Evolutionary conservation across 352 stramenopile species (phyloP), one percentile per base, ranked within the genome.

Genomic region (Peronospora belbahrii): DNA sequence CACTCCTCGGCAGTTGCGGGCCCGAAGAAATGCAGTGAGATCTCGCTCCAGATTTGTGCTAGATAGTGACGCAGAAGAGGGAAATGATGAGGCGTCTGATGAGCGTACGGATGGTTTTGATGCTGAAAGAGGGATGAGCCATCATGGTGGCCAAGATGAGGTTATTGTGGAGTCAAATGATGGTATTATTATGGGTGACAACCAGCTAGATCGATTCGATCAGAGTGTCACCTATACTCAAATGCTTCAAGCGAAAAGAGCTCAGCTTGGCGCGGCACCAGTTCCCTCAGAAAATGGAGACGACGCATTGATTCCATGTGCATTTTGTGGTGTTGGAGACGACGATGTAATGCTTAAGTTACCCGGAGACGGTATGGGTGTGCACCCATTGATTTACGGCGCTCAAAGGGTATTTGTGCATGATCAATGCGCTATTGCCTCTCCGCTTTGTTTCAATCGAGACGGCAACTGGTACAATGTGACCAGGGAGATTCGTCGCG

Each of bases 381-480:
- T 71, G 3, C 59, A 89, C 30, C 77, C 82, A 11, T 53, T 94
- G 6, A 75, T 91, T 31, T 78, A 68, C 27, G 79, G 75, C 1
- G 40, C 50, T 0, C 79, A 91, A 58, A 65, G 82, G 2, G 53
- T 91, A 10, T 94, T 94, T 50, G 82, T 94, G 2, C 82, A 94
- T 27, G 82, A 94, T 40, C 82, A 91, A 35, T 94, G 82, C 32
- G 70, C 82, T 9, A 91, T 94, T 36, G 79, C 79, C 2, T 94
- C 82, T 4, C 82, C 82, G 1, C 46, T 88, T 22, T 89, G 77
- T 47, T 94, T 94, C 51, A 85, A 89, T 30, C 65, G 75, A 31
- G 63, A 65, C 11, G 77, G 76, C 1, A 76, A 62, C 17, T 94
- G 82, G 82, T 94, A 89, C 50, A 94, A 94, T 41, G 67, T 94